Evolutionary conservation across 371 early-diverging fungal genomes (phyloP), one percentile per base, ranked within the genome.

Genomic region (Blakeslea trispora): DNA sequence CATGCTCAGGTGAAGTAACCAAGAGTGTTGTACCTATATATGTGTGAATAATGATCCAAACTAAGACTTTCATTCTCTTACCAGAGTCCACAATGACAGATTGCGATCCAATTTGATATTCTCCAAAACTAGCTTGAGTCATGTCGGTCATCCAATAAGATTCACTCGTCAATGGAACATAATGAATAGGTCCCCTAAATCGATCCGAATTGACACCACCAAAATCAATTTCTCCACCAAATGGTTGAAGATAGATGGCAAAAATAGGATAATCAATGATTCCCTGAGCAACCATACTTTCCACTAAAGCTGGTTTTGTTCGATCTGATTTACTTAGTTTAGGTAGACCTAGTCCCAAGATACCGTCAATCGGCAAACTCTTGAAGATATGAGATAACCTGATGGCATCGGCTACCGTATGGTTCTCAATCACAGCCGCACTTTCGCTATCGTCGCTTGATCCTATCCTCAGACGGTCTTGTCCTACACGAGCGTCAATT

Each of bases 111-210:
- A 63, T 60, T 21, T 59, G 41, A 9, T 59, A 31, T 13, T 72
- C 56, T 6, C 74, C 84, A 17, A 84, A 63, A 8, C 68, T 61
- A 19, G 84, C 77, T 42, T 68, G 57, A 35, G 81, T 70, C 69
- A 92, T 67, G 28, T 77, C 67, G 14, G 89, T 85, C 63, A 84
- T 82, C 91, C 91, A 92, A 72, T 91, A 91, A 1, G 77, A 82
- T 55, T 83, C 83, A 53, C 87, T 81, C 22, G 78, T 65, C 14
- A 91, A 84, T 2, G 84, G 81, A 19, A 83, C 77, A 80, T 86
- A 92, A 53, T 76, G 42, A 11, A 89, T 54, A 0, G 77, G 71
- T 28, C 85, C 81, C 32, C 55, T 63, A 63, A 77, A 79, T 19
- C 68, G 73, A 21, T 61, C 53, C 32, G 67, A 50, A 59, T 89